Evolutionary conservation across 139 green algal genomes (phyloP).

Genomic region (Ulvella scutata): DNA sequence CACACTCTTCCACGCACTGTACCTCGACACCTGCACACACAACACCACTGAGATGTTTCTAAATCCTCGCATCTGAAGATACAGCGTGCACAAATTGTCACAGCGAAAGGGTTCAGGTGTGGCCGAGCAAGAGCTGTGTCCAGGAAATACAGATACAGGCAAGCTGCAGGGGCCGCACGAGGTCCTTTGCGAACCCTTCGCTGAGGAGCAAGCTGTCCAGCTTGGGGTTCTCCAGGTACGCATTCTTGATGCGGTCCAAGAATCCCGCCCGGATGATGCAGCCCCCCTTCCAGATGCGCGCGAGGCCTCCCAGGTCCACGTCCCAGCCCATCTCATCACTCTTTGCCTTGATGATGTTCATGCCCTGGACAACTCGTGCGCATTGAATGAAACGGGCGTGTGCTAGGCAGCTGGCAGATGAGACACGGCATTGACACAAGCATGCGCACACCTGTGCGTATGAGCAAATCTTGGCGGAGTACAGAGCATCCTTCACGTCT

Average conservation of each 20-base stretch:
- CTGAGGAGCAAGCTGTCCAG: conserved; percentile 35
- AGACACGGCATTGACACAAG: background rate
- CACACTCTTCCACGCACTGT: conserved; percentile 78
- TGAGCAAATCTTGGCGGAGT: conserved; percentile 84
- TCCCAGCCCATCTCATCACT: conserved; percentile 74
- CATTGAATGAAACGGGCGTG: background rate
- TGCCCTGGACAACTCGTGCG: conserved; percentile 44
- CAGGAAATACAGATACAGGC: too few relatives aligned
- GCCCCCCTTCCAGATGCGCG: conserved; percentile 86
- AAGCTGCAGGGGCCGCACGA: background rate
- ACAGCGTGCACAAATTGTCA: too few relatives aligned
- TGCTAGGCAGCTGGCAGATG: background rate
- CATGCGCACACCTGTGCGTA: conserved; percentile 50
- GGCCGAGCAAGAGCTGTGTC: too few relatives aligned
- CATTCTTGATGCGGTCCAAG: conserved; percentile 90
- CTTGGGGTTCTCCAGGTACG: conserved; percentile 63
- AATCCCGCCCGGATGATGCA: conserved; percentile 98
- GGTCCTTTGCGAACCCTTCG: background rate
- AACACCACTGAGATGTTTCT: too few relatives aligned
- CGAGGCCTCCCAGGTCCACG: conserved; percentile 80
- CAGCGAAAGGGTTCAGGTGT: too few relatives aligned
- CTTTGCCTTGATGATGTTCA: conserved; percentile 98
- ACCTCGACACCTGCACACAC: conserved; percentile 38
- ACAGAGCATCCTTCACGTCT: conserved; percentile 74
- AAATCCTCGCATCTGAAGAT: too few relatives aligned